Base-by-base conservation (phyloP, 108 stramenopile species). In the Skeletonema potamos region DNA sequence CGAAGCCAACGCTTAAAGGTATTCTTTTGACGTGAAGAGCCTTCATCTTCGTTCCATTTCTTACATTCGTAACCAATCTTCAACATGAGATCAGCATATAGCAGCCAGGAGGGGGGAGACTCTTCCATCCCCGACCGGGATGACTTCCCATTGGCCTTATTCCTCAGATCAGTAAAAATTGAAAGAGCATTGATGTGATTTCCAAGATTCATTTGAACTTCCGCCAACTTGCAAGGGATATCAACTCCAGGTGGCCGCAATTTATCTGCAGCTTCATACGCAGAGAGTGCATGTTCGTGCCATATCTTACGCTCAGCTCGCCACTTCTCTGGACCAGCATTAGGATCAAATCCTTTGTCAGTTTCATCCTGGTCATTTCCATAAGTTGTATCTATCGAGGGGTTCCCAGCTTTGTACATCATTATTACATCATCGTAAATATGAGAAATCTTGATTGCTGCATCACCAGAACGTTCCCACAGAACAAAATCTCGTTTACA, bases 31-130 rank as follows among this genome's bases (percentile, higher is more conserved):
- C 88, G 85, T 13, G 60, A 72, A 34, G 66, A 62, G 18, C 69
- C 58, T n/a, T 82, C 84, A 6, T 64, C 68, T 17, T 74, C 58
- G 64, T 87, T 90, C 90, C 90, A 94, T 62, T 85, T 79, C 10
- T 76, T 70, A 48, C 93, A 94, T 77, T 91, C 93, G 48, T 81
- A 87, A 4, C 93, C 93, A 26, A 94, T 84, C 27, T 74, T 84
- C 44, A 94, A 72, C 93, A 94, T 94, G 48, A 92, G 81, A 63
- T 92, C 91, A 8, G 91, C 84, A 73, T 94, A 94, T 1, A 94
- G 75, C 27, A 90, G 51, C 91, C 91, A 94, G 27, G 81, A 87
- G 34, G 77, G 66, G 73, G 86, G 88, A 63, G 87, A 91, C 28
- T 78, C 77, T 29, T 86, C 79, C 64, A 91, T 79, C 57, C 82